Conservation (phyloP, 2,329 filamentous ascomycete genomes). For the Colletotrichum tamarilloi region DNA sequence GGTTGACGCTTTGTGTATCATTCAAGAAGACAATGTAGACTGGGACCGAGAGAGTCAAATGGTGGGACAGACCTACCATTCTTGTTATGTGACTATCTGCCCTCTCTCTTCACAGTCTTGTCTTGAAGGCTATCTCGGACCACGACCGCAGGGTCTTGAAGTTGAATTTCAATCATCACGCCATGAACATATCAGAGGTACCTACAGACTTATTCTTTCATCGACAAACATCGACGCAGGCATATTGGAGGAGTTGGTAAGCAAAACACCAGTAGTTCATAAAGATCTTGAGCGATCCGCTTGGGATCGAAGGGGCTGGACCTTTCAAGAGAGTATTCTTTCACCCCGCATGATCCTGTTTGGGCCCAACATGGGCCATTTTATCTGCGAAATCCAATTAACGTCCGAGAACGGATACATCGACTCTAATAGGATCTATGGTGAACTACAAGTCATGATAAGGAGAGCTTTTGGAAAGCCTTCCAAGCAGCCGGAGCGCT, state of each 20-base stretch:
- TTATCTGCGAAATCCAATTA: background rate
- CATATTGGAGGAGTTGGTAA: too few species aligned
- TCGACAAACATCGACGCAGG: background rate
- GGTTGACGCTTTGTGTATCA: conserved; percentile 45
- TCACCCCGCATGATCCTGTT: too few species aligned
- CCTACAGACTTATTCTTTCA: background rate
- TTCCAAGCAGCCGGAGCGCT: fast-evolving
- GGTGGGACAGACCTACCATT: conserved; percentile 5
- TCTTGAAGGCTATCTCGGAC: background rate
- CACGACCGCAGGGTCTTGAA: background rate
- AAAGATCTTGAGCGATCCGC: background rate
- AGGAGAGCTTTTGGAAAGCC: background rate
- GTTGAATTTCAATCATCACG: background rate
- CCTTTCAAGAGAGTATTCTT: too few species aligned
- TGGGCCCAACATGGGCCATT: too few species aligned
- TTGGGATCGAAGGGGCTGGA: background rate
- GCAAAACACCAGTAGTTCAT: too few species aligned
- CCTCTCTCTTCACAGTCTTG: background rate
- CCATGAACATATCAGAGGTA: background rate
- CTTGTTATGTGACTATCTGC: background rate
- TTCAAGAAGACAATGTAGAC: conserved; percentile 41
- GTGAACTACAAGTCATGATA: background rate
- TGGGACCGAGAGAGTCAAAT: conserved; percentile 18
- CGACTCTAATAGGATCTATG: background rate
- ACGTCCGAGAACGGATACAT: background rate